Evolutionary conservation across 2,329 filamentous ascomycete species (phyloP), one percentile per base, ranked within the genome.

Genomic region (Domatiomyces catenatus): DNA sequence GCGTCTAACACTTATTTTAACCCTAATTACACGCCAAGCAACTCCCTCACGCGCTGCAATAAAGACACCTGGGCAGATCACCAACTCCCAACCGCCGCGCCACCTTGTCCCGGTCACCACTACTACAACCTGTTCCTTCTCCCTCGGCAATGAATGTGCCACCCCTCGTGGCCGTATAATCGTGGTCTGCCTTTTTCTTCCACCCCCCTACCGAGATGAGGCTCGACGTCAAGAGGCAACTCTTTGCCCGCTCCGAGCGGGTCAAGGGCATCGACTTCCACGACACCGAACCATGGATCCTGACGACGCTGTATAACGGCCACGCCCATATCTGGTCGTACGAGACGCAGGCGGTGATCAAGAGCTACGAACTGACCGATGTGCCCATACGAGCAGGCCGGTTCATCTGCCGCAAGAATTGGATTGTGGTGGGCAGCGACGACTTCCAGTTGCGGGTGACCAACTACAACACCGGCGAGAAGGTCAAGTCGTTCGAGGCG

Each of bases 281-380:
- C 67, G 89, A 54, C 43, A 86, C 87, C 53, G 90, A 95, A 74
- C 88, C 89, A 80, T 95, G 90, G 78, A 81, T 83, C 57, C 78
- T 96, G 64, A 95, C 90, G 28, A 96, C 92, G 20, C 75, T 98
- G 58, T 98, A 98, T 71, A 94, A 86, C 74, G 88, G 92, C 68
- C 90, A 96, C 74, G 92, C 94, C 66, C 93, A 96, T 74, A 96
- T 98, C 66, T 96, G 92, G 89, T 95, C 90, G 32, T 94, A 94
- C 70, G 90, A 94, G 71, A 93, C 88, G 48, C 88, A 94, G 70
- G 84, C 89, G 57, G 89, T 96, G 57, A 87, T 98, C 71, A 96
- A 96, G 76, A 95, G 90, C 3, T 98, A 98, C 69, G 92, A 98
- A 73, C 81, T 96, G 59, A 95, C 90, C 66, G 92, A 98, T 75